Conservation (phyloP, 2,329 filamentous ascomycete genomes). For the Cercospora sesami region DNA sequence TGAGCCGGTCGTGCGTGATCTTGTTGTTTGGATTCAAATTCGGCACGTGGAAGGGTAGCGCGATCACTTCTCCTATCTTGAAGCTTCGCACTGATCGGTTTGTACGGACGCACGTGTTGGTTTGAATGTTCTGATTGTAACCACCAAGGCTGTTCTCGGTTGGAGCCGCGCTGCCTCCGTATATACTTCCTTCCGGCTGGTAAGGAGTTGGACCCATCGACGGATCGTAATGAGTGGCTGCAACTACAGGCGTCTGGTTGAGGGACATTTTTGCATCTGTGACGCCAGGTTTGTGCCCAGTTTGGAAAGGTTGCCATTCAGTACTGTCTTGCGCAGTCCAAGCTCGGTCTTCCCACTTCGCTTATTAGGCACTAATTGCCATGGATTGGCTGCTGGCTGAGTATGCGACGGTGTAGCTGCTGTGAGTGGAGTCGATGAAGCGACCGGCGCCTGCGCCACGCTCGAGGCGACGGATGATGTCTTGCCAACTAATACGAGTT, state of each 20-base stretch:
- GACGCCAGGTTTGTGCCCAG: no score
- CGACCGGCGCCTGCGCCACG: no score
- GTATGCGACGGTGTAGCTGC: no score
- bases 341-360: no score
- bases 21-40: background rate
- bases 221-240: background rate
- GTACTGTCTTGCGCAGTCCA: no score
- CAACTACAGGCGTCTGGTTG: background rate
- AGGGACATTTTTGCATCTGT: no score
- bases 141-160: background rate
- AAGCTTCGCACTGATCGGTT: background rate
- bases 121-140: background rate
- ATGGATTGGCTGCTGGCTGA: no score
- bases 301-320: no score
- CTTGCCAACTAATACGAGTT: no score
- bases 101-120: background rate
- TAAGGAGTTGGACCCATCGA: background rate
- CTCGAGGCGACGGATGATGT: no score
- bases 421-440: no score
- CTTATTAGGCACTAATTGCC: no score
- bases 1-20: background rate
- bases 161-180: background rate
- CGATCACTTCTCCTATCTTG: background rate
- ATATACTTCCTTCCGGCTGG: background rate
- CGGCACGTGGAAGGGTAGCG: background rate